phyloP scores from a whole-genome alignment of 176 grass and related monocot species.

The Musa beccarii region DNA sequence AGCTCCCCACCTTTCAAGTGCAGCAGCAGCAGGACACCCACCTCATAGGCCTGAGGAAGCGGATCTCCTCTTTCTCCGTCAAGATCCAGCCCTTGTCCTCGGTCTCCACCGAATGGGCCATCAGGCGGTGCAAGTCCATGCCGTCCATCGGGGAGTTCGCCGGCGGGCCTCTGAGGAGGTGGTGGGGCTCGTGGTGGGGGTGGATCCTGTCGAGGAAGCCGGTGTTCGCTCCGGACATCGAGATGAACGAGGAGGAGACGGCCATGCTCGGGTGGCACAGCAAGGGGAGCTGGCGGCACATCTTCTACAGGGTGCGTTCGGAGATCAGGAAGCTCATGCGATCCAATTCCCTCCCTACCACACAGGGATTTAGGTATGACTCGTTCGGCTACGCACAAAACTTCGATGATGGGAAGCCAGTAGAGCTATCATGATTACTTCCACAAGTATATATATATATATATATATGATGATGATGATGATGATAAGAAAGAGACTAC shows the following conservation, averaged over 20 bases:
- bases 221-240: slow-evolving; percentile 54
- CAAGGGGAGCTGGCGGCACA: slow-evolving; percentile 63
- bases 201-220: slow-evolving; percentile 73
- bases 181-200: slow-evolving; percentile 67
- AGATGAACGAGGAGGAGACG: slow-evolving; percentile 95
- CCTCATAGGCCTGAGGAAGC: slow-evolving; percentile 57
- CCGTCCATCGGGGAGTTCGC: slow-evolving; percentile 41
- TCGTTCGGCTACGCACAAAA: slow-evolving; percentile 65
- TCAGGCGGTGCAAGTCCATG: slow-evolving; percentile 54
- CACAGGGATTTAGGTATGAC: slow-evolving; percentile 57
- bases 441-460: too few relatives aligned
- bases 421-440: slow-evolving; percentile 12
- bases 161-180: slow-evolving; percentile 30
- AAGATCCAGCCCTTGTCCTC: slow-evolving; percentile 80
- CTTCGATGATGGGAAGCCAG: slow-evolving; percentile 52
- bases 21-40: slow-evolving; percentile 19
- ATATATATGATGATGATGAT: too few relatives aligned
- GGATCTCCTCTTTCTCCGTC: slow-evolving; percentile 80
- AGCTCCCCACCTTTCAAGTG: slow-evolving; percentile 67
- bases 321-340: slow-evolving; percentile 49
- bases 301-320: slow-evolving; percentile 66
- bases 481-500: too few relatives aligned
- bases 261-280: slow-evolving; percentile 44
- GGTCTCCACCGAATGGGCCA: slow-evolving; percentile 45
- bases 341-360: slow-evolving; percentile 48